A percentile compares a stretch with the other conserved stretches of the same genome.
Conservation (phyloP, 441 rosid species). For the Cnidoscolus chayamansa region DNA sequence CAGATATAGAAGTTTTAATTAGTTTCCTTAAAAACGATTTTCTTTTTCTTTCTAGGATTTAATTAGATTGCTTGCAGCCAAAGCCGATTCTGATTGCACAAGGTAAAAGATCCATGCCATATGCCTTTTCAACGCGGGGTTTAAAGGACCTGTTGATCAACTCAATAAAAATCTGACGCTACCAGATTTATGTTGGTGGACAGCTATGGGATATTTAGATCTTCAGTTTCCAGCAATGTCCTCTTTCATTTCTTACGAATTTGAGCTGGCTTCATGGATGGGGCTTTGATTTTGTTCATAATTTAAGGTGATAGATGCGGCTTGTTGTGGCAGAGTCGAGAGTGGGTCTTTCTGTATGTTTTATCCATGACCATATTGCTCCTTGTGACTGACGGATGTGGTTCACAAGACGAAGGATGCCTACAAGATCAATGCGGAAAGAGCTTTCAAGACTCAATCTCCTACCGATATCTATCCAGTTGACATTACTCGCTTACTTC, state of each 20-base stretch:
- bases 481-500: neutral
- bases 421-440: neutral
- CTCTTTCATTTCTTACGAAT: too few relatives aligned
- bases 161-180: slow-evolving; percentile 19
- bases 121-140: slow-evolving; percentile 19
- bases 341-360: neutral
- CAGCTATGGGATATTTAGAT: slow-evolving; percentile 1
- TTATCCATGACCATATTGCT: neutral
- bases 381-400: neutral
- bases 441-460: neutral
- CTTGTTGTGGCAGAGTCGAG: neutral
- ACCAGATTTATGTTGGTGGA: slow-evolving; percentile 27
- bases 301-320: slow-evolving; percentile 7
- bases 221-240: neutral
- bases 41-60: too few relatives aligned
- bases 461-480: neutral
- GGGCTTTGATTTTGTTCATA: neutral
- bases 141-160: slow-evolving; percentile 12
- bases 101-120: slow-evolving; percentile 12
- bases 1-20: too few relatives aligned
- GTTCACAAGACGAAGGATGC: neutral
- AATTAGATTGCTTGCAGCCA: slow-evolving; percentile 6
- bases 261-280: too few relatives aligned
- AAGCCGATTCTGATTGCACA: slow-evolving; percentile 21
- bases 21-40: too few relatives aligned